Conservation (phyloP, 345 rosid species). For the Hibiscus tridactylites region DNA sequence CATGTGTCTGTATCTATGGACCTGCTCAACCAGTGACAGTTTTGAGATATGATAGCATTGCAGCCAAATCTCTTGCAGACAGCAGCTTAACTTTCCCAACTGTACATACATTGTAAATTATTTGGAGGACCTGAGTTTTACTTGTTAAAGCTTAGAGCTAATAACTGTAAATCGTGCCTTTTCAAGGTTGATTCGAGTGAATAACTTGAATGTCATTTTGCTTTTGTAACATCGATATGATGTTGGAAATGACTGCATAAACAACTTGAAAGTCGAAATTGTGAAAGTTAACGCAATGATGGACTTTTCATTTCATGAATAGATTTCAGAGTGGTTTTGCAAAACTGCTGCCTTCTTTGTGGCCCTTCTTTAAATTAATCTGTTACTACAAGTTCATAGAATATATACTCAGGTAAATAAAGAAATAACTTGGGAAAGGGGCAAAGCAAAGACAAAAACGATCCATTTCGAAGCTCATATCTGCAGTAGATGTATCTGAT, state of each 20-base stretch:
- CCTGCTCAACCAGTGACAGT: background rate
- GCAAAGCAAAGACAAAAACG: background rate
- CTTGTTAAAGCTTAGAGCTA: background rate
- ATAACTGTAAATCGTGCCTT: conserved; percentile 4
- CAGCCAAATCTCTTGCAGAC: background rate
- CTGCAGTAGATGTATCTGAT: conserved; percentile 4
- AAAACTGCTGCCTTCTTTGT: background rate
- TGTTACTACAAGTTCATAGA: background rate
- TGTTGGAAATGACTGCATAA: background rate
- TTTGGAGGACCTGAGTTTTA: background rate
- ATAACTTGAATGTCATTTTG: conserved; percentile 3
- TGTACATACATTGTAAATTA: conserved; percentile 3
- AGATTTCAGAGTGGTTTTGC: background rate
- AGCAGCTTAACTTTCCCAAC: background rate
- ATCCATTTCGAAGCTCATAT: conserved; percentile 8
- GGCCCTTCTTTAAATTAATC: background rate
- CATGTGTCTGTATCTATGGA: background rate
- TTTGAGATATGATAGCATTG: conserved; percentile 1
- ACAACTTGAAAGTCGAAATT: background rate
- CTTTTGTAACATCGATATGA: background rate
- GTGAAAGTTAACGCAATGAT: background rate
- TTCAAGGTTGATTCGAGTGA: conserved; percentile 2
- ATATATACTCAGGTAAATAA: background rate
- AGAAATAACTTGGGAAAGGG: background rate
- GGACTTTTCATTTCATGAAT: background rate